Evolutionary conservation across 108 stramenopile species (phyloP).

Genomic region (Nitzschia sp.): DNA sequence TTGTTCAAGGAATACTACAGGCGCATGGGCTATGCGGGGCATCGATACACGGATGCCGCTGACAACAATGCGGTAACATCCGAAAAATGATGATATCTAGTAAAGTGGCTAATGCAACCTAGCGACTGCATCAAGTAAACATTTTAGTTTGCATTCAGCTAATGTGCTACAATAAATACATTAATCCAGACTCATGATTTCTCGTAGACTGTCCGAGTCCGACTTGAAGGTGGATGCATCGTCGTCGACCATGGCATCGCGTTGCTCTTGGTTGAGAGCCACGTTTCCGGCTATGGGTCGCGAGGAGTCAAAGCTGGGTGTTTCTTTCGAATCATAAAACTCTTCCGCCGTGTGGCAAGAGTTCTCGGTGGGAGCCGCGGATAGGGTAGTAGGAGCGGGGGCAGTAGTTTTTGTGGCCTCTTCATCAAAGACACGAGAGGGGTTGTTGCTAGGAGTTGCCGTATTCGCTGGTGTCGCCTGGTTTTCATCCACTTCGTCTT

Average conservation of each 20-base stretch:
- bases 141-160: neutral
- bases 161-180: neutral
- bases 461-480: too few relatives aligned
- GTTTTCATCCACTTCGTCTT: too few relatives aligned
- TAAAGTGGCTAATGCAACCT: neutral
- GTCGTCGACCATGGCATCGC: neutral
- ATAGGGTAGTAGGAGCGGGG: too few relatives aligned
- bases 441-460: too few relatives aligned
- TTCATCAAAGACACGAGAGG: too few relatives aligned
- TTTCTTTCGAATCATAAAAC: slow-evolving; percentile 12
- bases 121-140: neutral
- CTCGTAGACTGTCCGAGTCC: slow-evolving; percentile 16
- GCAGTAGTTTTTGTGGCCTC: too few relatives aligned
- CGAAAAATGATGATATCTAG: too few relatives aligned
- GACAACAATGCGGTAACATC: slow-evolving; percentile 12
- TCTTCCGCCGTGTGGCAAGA: neutral
- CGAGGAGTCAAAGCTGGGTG: slow-evolving; percentile 7
- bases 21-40: slow-evolving; percentile 25
- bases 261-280: neutral
- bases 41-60: slow-evolving; percentile 14
- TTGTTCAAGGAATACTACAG: slow-evolving; percentile 20
- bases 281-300: neutral
- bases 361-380: neutral
- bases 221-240: slow-evolving; percentile 5
- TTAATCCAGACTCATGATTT: slow-evolving; percentile 16